Conservation (phyloP, 306 rosid species). For the Cicer chorassanicum region DNA sequence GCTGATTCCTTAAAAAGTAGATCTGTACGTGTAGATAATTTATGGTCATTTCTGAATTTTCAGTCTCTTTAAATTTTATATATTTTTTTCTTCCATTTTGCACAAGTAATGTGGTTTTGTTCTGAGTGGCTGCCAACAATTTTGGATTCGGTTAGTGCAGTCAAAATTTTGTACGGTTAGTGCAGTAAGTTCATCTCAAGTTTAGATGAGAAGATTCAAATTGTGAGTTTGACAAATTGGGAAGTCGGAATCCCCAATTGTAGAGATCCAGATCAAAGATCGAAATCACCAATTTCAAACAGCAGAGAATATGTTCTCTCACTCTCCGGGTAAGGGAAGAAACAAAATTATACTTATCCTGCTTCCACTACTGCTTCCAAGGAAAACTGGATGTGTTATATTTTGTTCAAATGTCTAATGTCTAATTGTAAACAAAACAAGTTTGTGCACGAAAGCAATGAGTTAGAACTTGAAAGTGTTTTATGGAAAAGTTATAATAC, state of each 20-base stretch:
- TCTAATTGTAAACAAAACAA: not conserved
- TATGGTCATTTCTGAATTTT: constrained; percentile 6
- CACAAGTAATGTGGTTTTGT: not conserved
- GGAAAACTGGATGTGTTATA: constrained; percentile 3
- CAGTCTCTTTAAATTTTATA: not conserved
- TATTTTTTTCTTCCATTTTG: no score
- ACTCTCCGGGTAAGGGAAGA: not conserved
- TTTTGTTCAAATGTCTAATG: not conserved
- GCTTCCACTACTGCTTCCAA: not conserved
- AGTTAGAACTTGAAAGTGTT: no score
- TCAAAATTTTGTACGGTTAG: not conserved
- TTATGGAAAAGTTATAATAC: no score
- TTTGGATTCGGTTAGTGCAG: not conserved
- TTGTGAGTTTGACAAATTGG: not conserved
- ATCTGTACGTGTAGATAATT: constrained; percentile 1
- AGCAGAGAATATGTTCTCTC: not conserved
- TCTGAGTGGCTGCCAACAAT: not conserved
- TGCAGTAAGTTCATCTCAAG: not conserved
- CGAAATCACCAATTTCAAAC: not conserved
- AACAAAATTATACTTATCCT: not conserved
- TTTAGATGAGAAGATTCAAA: not conserved
- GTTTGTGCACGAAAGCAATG: not conserved
- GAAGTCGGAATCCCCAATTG: not conserved
- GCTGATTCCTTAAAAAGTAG: constrained; percentile 12
- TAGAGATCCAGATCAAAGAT: not conserved